phyloP scores from a whole-genome alignment of 768 basidiomycete species.

The Suillus occidentalis region DNA sequence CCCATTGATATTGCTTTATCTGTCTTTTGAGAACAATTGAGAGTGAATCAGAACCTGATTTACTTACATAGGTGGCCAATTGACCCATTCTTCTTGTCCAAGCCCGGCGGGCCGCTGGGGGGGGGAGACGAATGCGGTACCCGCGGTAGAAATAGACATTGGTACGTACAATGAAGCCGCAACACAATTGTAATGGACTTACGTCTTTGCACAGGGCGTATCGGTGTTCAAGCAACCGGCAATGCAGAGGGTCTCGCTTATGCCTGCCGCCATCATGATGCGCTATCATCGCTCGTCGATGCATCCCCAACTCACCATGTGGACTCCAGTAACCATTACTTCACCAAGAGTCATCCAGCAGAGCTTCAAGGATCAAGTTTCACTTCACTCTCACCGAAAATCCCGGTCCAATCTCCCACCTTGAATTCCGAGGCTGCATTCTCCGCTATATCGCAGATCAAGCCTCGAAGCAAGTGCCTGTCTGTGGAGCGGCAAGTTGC shows the following conservation, averaged over 20 bases:
- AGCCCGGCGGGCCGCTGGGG: not conserved
- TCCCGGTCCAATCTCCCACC: not conserved
- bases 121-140: not conserved
- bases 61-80: not conserved
- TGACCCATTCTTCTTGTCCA: no score
- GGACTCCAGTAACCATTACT: not conserved
- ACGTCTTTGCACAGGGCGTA: not conserved
- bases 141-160: conserved; percentile 2
- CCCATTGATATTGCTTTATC: conserved; percentile 4
- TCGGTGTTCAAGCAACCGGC: conserved; percentile 5
- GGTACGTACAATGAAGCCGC: not conserved
- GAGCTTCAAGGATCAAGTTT: not conserved
- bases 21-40: not conserved
- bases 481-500: conserved; percentile 3
- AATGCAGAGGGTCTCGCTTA: not conserved
- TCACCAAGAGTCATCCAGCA: not conserved
- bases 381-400: not conserved
- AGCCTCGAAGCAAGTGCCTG: conserved; percentile 2
- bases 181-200: not conserved
- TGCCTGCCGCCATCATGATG: conserved; percentile 1
- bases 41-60: not conserved
- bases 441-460: not conserved
- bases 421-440: not conserved
- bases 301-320: not conserved
- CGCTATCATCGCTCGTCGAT: conserved; percentile 4